phyloP scores from a whole-genome alignment of 768 basidiomycete genomes.

The Pleurotus cornucopiae region DNA sequence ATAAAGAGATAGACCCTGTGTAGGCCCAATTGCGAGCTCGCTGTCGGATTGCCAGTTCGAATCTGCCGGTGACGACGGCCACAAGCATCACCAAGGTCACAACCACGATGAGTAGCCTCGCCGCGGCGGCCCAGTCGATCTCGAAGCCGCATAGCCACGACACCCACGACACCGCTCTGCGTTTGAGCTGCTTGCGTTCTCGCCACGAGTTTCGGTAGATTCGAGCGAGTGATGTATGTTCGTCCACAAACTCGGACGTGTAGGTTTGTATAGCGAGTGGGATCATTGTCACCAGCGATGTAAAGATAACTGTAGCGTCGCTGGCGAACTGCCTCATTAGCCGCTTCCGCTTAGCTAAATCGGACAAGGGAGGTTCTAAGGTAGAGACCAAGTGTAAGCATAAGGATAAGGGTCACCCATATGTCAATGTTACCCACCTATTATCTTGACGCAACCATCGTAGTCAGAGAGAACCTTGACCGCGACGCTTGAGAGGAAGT shows the following conservation, averaged over 20 bases:
- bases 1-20: neutral
- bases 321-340: neutral
- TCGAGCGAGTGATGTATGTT: neutral
- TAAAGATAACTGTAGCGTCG: neutral
- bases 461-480: slow-evolving; percentile 1
- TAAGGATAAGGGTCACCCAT: neutral
- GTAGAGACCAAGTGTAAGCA: neutral
- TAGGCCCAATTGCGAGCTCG: neutral
- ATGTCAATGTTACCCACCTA: neutral
- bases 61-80: neutral
- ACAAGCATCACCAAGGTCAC: neutral
- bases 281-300: neutral
- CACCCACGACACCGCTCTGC: neutral
- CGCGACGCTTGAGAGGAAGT: neutral
- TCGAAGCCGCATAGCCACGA: neutral
- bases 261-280: neutral
- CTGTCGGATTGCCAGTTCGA: neutral
- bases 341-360: neutral
- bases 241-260: neutral
- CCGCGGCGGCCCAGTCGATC: neutral
- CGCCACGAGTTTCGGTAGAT: slow-evolving; percentile 4
- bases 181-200: neutral
- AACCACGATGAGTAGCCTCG: neutral
- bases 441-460: slow-evolving; percentile 3
- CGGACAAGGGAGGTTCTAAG: neutral